A percentile compares a stretch with the other conserved stretches of the same genome.
phyloP scores from a whole-genome alignment of 768 basidiomycete genomes.

The Lactarius akahatsu region DNA sequence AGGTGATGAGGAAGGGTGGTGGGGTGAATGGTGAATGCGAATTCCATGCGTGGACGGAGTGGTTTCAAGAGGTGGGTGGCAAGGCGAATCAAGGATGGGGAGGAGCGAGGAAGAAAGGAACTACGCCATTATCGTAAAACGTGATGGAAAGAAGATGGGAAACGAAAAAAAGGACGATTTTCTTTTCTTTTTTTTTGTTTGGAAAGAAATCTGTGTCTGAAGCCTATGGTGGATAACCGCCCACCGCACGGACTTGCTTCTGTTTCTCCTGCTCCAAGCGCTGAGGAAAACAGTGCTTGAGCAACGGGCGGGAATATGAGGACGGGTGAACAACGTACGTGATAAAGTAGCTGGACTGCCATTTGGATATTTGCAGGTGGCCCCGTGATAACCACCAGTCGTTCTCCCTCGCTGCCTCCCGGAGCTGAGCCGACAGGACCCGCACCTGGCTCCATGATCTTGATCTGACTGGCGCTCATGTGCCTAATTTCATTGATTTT shows the following conservation, averaged over 20 bases:
- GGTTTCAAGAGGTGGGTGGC: conserved; percentile 12
- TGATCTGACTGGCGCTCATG: conserved; percentile 93
- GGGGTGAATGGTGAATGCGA: not conserved
- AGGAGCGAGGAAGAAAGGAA: not conserved
- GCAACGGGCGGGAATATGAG: not conserved
- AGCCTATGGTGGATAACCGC: conserved; percentile 24
- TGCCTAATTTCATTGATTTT: conserved; percentile 99
- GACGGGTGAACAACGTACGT: conserved; percentile 48
- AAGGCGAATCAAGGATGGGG: conserved; percentile 1
- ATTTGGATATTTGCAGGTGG: conserved; percentile 92
- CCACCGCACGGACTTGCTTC: conserved; percentile 58
- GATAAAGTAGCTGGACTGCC: conserved; percentile 89
- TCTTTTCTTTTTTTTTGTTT: conserved; percentile 4
- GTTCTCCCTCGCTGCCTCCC: conserved; percentile 78
- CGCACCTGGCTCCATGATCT: conserved; percentile 97
- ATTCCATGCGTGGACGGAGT: conserved; percentile 10
- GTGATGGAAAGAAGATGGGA: conserved; percentile 2
- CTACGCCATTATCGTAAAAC: conserved; percentile 16
- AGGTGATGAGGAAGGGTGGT: not conserved
- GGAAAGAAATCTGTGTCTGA: conserved; percentile 15
- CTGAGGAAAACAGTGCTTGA: conserved; percentile 39
- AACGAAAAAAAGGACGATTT: not conserved
- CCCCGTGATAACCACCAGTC: conserved; percentile 97
- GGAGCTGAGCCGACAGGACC: conserved; percentile 64
- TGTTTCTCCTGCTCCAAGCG: conserved; percentile 88